Evolutionary conservation across 495 filamentous ascomycete species (phyloP), one percentile per base, ranked within the genome.

Genomic region (Aspergillus carlsbadensis): DNA sequence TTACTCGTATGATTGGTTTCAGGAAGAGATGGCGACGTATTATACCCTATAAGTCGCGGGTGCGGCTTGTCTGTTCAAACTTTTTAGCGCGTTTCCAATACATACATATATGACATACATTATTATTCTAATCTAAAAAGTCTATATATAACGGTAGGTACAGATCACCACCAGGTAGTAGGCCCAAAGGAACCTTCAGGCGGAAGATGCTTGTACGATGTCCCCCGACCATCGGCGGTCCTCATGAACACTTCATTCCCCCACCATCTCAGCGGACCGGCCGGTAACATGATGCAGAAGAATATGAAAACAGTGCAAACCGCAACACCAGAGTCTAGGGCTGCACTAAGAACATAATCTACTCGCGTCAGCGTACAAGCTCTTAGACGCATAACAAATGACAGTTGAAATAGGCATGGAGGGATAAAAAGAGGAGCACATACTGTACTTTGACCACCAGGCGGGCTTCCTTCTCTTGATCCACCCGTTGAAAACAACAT

Each of bases 201-300:
- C 6, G 70, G 68, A n/a, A 78, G 57, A 13, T 55, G 49, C 61
- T 65, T 68, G 42, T 73, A 70, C 1, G 79, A 78, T 7, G 72
- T 76, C 20, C 75, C 79, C 52, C 62, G 53, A 5, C 71, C 74
- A 61, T 82, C 81, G 26, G 74, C 73, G 17, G 78, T 82, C 21
- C 73, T 63, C 17, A 56, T 62, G 34, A 69, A 76, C 6, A 79
- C 78, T 7, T 70, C 77, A 62, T 89, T 89, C 0, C 88, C 87
- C 72, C 83, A 90, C 88, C 88, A 91, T 34, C 70, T 71, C 31
- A 87, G 76, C 37, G 76, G 68, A 2, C 71, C 70, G 5, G 79
- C 81, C 0, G 87, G 80, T 48, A 90, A 82, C 63, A 88, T 86
- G 35, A 91, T 87, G 47, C 89, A 78, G 60, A 87, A 85, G 67